Base-by-base conservation (phyloP, 805 yeast genomes). In the Saccharomycopsis javanensis region DNA sequence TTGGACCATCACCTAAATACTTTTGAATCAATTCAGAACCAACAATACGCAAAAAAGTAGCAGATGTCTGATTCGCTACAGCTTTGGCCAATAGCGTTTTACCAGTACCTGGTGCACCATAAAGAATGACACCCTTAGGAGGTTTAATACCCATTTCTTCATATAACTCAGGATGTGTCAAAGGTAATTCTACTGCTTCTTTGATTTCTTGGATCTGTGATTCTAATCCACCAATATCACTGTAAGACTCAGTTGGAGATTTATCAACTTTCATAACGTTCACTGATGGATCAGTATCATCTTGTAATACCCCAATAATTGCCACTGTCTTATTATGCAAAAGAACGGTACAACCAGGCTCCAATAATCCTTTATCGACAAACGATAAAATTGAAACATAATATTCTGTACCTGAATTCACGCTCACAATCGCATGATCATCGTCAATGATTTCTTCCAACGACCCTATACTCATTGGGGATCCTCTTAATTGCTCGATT, bases 91-190 rank as follows among this genome's bases (percentile, higher is more conserved):
- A 77, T 59, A 92, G 75, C 0, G 98, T 92, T 71, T 92, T 92
- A 65, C 98, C 98, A 2, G 98, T 92, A 72, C 98, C 98, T 35
- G 98, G 98, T 0, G 97, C 95, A 67, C 98, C 98, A 69, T 92
- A 92, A 58, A 92, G 77, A 65, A 92, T 91, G 55, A 92, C 98
- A 74, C 98, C 98, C 74, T 92, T 92, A 55, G 98, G 98, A 11
- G 97, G 98, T 68, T 91, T 90, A 67, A 92, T 92, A 66, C 98
- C 98, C 97, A 92, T 91, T 71, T 91, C 97, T 74, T 94, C 97
- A 72, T 91, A 92, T 65, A 92, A 75, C 71, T 92, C 98, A 0
- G 98, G 98, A 72, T 92, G 97, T 13, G 97, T 90, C 62, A 91
- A 77, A 11, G 98, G 98, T 65, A 92, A 78, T 71, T 92, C 98